Conservation (phyloP, 2,329 filamentous ascomycete species). For the Parascedosporium putredinis region DNA sequence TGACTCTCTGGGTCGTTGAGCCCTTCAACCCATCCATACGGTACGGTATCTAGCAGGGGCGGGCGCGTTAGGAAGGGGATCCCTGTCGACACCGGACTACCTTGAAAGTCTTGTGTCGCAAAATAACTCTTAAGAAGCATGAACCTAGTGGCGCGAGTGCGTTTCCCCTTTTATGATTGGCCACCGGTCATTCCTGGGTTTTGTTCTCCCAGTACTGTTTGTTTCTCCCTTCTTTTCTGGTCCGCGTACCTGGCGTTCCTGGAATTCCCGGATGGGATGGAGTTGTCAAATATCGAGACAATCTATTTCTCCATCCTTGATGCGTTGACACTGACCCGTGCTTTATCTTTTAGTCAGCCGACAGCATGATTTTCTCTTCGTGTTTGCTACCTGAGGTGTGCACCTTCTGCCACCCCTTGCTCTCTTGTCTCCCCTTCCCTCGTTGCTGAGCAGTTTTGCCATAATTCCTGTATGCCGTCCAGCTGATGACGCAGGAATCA, state of each 20-base stretch:
- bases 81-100: neutral
- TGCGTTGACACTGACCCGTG: neutral
- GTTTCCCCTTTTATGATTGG: neutral
- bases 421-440: neutral
- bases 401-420: too few species aligned
- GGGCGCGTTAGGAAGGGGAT: constrained; percentile 1
- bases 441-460: too few species aligned
- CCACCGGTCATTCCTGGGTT: neutral
- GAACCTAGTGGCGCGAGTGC: too few species aligned
- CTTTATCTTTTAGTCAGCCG: neutral
- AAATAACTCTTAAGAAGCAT: neutral
- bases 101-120: neutral
- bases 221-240: neutral
- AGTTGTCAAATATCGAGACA: neutral
- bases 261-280: neutral
- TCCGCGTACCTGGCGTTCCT: neutral
- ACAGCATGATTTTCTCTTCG: neutral
- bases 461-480: neutral
- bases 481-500: neutral
- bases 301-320: too few species aligned
- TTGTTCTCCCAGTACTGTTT: neutral
- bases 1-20: too few species aligned
- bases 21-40: neutral
- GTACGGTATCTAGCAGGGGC: neutral
- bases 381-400: too few species aligned